A percentile compares a stretch with the other conserved stretches of the same genome.
These are phyloP conservation scores for Apiospora hydei DNA, from an alignment of 2,329 filamentous ascomycete genomes.

Conservation along the genomic window DNA sequence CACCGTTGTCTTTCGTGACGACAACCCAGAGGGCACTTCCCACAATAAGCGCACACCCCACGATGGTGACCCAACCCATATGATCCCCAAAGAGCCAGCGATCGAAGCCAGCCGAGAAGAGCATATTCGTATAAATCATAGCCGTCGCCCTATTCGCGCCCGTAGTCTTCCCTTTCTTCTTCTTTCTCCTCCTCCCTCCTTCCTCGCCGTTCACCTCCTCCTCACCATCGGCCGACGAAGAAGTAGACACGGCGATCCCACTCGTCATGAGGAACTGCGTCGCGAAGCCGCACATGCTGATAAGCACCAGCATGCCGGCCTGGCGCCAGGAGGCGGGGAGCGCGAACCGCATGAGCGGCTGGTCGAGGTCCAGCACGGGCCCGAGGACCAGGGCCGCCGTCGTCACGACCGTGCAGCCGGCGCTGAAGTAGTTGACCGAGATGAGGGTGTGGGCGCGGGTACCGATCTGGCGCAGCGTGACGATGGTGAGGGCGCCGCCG, in stretches of 20 bases:
- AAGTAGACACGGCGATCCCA: slow-evolving; percentile 56
- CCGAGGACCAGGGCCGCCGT: slow-evolving; percentile 63
- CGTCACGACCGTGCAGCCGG: slow-evolving; percentile 74
- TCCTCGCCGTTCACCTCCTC: slow-evolving; percentile 29
- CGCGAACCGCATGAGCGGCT: slow-evolving; percentile 54
- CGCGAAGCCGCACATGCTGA: slow-evolving; percentile 78
- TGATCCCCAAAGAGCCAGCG: slow-evolving; percentile 58
- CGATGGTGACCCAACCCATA: slow-evolving; percentile 57
- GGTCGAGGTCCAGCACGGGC: slow-evolving; percentile 52
- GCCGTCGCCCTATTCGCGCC: slow-evolving; percentile 57
- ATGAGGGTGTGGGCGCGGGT: slow-evolving; percentile 82
- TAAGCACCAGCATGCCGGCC: slow-evolving; percentile 71
- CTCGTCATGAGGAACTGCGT: slow-evolving; percentile 88
- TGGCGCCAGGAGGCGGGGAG: slow-evolving; percentile 54
- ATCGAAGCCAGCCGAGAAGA: slow-evolving; percentile 62
- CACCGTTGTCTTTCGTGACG: slow-evolving; percentile 50
- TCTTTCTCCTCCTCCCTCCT: slow-evolving; percentile 55
- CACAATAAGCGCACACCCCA: slow-evolving; percentile 60
- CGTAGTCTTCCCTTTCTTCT: not conserved
- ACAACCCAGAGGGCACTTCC: slow-evolving; percentile 61
- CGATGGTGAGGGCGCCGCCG: slow-evolving; percentile 77
- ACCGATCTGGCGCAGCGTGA: slow-evolving; percentile 80
- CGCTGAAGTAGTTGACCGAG: slow-evolving; percentile 83
- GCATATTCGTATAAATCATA: slow-evolving; percentile 66
- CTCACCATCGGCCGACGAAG: not conserved